Evolutionary conservation across 208 protist species (phyloP), one percentile per base, ranked within the genome.

Genomic region (Phytomonas serpens): DNA sequence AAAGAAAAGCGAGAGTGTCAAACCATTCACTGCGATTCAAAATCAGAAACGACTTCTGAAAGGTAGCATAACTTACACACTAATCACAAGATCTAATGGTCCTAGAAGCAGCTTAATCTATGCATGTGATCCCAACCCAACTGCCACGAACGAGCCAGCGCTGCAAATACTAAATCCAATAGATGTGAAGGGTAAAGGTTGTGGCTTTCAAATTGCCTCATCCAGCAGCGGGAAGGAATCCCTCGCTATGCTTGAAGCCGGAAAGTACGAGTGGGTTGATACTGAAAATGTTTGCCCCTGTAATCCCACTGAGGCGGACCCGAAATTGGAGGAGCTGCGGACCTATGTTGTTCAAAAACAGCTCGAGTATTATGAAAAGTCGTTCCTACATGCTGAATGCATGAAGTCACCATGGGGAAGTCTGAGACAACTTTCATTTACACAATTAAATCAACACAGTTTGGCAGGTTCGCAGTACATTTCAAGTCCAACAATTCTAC

Each of bases 51-150:
- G 87, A 7, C 62, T 94, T 19, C 64, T 97, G 31, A 86, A 87
- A 72, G 92, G 92, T 16, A 88, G 78, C 73, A 88, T 97, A 51
- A 88, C 88, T 2, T 97, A 97, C 78, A 82, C 78, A 4, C 71
- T 93, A 13, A 73, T 90, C 14, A 84, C 81, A 64, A 80, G 75
- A 36, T 80, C 72, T 33, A 82, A 81, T 47, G 78, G 78, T 3
- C 85, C 81, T 37, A 75, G 89, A 32, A 93, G 88, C 70, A 67
- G 77, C 47, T 82, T 93, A 63, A 77, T 92, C n/a, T 84, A 83
- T 74, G 78, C 78, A n/a, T 70, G 47, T 57, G 47, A 57, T 27
- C 47, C 47, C 5, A 57, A 57, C 47, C 7, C 47, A 19, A 57
- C 47, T 57, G 6, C 27, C 13, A 57, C 6, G 19, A 57, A 19